Percentiles rank a stretch among this genome's conserved stretches.
These are phyloP conservation scores for Apophysomyces trapeziformis DNA, from an alignment of 371 early-diverging fungal genomes.

Conservation along the genomic window DNA sequence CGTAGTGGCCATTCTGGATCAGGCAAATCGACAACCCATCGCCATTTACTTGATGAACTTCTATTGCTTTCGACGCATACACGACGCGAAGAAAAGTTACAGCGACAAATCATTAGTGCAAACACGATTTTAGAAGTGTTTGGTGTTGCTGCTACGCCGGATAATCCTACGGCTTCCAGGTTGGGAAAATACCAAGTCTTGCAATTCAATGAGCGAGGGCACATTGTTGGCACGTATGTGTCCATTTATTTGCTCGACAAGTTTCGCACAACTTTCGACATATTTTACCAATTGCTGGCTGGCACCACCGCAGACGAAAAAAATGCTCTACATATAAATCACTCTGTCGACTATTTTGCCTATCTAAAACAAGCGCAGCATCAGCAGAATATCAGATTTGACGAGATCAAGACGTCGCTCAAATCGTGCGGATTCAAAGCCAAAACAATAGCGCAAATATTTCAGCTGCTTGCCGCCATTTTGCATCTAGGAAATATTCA, in stretches of 20 bases:
- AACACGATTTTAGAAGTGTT: slow-evolving; percentile 69
- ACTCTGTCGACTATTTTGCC: slow-evolving; percentile 51
- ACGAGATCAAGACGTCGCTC: slow-evolving; percentile 69
- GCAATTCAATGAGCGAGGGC: slow-evolving; percentile 80
- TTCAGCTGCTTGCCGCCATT: slow-evolving; percentile 75
- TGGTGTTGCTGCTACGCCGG: slow-evolving; percentile 61
- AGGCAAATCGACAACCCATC: slow-evolving; percentile 77
- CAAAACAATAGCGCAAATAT: slow-evolving; percentile 69
- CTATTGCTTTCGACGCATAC: slow-evolving; percentile 58
- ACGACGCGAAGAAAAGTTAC: slow-evolving; percentile 63
- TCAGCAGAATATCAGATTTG: slow-evolving; percentile 30
- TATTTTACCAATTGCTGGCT: slow-evolving; percentile 81
- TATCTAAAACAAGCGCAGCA: slow-evolving; percentile 51
- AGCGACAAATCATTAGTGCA: slow-evolving; percentile 58
- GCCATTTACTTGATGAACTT: slow-evolving; percentile 67
- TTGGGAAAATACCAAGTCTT: slow-evolving; percentile 79
- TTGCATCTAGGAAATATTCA: slow-evolving; percentile 76
- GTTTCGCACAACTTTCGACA: slow-evolving; percentile 75
- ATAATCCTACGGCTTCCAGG: slow-evolving; percentile 67
- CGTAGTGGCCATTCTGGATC: slow-evolving; percentile 73
- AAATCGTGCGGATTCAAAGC: slow-evolving; percentile 76
- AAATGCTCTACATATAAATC: slow-evolving; percentile 59
- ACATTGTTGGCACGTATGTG: slow-evolving; percentile 78
- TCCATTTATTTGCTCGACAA: slow-evolving; percentile 85
- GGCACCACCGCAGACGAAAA: slow-evolving; percentile 65